A percentile compares a stretch with the other conserved stretches of the same genome.
These are phyloP conservation scores for Pulveroboletus sp. DNA, from an alignment of 768 basidiomycete genomes.

Conservation along the genomic window DNA sequence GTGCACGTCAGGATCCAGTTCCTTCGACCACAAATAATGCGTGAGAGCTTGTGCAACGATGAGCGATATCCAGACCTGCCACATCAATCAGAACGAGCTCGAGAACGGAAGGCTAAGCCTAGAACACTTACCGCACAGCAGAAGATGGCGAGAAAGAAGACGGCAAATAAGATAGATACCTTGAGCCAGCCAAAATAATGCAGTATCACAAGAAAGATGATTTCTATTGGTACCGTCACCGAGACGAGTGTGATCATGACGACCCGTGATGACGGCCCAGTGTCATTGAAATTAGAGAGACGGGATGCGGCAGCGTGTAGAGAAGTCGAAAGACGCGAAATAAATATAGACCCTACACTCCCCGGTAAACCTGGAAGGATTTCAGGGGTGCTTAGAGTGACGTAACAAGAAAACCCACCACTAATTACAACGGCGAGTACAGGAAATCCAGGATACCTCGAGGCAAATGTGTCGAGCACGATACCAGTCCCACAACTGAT, in stretches of 20 bases:
- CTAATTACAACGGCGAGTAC: constrained; percentile 84
- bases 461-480: constrained; percentile 86
- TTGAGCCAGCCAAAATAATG: constrained; percentile 72
- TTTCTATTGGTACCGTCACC: constrained; percentile 77
- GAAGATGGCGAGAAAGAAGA: constrained; percentile 65
- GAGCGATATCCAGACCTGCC: constrained; percentile 68
- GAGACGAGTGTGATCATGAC: constrained; percentile 65
- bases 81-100: not conserved
- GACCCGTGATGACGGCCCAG: constrained; percentile 40
- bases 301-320: constrained; percentile 50
- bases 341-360: constrained; percentile 83
- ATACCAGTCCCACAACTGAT: constrained; percentile 87
- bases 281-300: constrained; percentile 1
- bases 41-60: constrained; percentile 63
- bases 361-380: constrained; percentile 66
- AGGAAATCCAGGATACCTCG: constrained; percentile 82
- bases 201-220: constrained; percentile 67
- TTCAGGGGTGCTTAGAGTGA: not conserved
- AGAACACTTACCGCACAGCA: constrained; percentile 61
- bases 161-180: constrained; percentile 63
- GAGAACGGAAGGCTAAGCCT: not conserved
- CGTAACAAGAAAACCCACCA: constrained; percentile 41
- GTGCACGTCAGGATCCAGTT: constrained; percentile 86
- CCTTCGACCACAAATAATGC: constrained; percentile 68
- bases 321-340: constrained; percentile 85